These are phyloP conservation scores for Dacryopinax primogenitus DNA, from an alignment of 768 basidiomycete genomes.

Conservation along the genomic window DNA sequence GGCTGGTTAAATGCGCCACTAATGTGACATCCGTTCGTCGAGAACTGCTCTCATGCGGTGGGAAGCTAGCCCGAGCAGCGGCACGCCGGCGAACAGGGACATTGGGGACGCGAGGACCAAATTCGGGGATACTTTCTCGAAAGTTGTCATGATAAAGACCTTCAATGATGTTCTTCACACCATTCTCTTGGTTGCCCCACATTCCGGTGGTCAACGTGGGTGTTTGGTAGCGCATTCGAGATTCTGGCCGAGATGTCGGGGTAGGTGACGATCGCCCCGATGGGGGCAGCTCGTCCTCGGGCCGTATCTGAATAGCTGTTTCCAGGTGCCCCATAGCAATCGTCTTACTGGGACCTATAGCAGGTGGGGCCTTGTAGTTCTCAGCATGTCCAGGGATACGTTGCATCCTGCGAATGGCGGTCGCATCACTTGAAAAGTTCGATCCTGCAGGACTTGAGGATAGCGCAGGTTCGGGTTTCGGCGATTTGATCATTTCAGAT, in stretches of 20 bases:
- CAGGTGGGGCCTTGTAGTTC: slow-evolving; percentile 76
- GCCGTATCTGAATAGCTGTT: slow-evolving; percentile 51
- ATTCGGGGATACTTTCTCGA: slow-evolving; percentile 75
- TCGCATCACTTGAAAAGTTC: neutral
- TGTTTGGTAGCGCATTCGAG: slow-evolving; percentile 8
- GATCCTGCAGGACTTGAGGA: neutral
- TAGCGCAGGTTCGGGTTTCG: neutral
- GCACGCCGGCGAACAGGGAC: slow-evolving; percentile 69
- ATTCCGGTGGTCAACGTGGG: neutral
- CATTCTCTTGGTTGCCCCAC: slow-evolving; percentile 54
- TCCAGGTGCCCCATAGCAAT: slow-evolving; percentile 77
- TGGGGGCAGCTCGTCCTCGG: slow-evolving; percentile 37
- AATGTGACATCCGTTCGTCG: slow-evolving; percentile 64
- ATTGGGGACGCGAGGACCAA: slow-evolving; percentile 77
- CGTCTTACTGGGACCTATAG: slow-evolving; percentile 70
- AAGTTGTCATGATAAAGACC: slow-evolving; percentile 74
- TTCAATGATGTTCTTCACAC: slow-evolving; percentile 78
- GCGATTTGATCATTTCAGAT: neutral
- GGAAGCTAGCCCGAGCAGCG: slow-evolving; percentile 53
- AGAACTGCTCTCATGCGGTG: slow-evolving; percentile 41
- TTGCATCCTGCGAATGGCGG: neutral
- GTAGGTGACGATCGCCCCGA: slow-evolving; percentile 72
- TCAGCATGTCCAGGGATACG: slow-evolving; percentile 43
- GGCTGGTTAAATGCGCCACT: slow-evolving; percentile 72
- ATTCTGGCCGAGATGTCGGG: neutral